phyloP scores from a whole-genome alignment of 2,329 filamentous ascomycete species.

The Sporothrix mexicana region DNA sequence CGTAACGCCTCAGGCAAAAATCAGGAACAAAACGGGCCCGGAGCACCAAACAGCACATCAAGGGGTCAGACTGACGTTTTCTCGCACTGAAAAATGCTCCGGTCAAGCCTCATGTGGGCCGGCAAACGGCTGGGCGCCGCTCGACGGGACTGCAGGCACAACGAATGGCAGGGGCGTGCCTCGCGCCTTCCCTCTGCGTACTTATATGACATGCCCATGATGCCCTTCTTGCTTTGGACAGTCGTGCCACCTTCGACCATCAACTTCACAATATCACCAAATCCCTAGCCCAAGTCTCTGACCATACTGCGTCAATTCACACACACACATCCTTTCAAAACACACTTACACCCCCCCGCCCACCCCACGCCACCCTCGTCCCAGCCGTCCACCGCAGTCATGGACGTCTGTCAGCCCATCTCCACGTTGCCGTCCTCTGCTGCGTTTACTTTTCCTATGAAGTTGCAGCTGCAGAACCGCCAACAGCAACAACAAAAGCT shows the following conservation, averaged over 20 bases:
- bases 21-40: conserved; percentile 25
- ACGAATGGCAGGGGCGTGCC: conserved; percentile 1
- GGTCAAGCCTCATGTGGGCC: conserved; percentile 23
- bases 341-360: conserved; percentile 7
- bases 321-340: conserved; percentile 3
- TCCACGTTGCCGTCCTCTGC: conserved; percentile 26
- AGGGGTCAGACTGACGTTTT: conserved; percentile 10
- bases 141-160: conserved; percentile 24
- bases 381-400: conserved; percentile 21
- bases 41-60: conserved; percentile 19
- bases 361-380: conserved; percentile 31
- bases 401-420: conserved; percentile 33
- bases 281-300: conserved; percentile 25
- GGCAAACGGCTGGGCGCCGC: conserved; percentile 13
- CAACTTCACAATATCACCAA: conserved; percentile 28
- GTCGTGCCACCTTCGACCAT: conserved; percentile 30
- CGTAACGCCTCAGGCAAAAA: not conserved
- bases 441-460: conserved; percentile 26
- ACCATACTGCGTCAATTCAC: conserved; percentile 24
- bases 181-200: conserved; percentile 28
- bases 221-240: conserved; percentile 27
- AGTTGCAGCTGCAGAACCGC: conserved; percentile 33
- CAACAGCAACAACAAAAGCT: conserved; percentile 41
- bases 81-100: conserved; percentile 23
- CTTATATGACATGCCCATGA: conserved; percentile 33